phyloP scores from a whole-genome alignment of 306 rosid species.

The Cucumis melo region DNA sequence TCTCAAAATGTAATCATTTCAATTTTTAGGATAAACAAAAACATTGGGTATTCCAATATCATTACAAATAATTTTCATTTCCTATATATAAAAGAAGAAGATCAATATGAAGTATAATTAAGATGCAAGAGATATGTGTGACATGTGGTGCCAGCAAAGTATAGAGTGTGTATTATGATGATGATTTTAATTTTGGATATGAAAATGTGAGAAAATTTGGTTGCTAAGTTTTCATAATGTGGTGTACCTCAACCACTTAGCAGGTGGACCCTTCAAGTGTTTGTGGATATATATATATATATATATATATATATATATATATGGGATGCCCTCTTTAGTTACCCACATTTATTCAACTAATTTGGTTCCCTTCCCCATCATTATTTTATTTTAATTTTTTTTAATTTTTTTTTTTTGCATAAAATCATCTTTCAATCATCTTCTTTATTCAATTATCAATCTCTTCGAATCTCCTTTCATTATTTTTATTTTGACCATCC shows the following conservation, averaged over 20 bases:
- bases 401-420: too few relatives aligned
- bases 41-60: neutral
- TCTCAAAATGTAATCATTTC: neutral
- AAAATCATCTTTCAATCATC: neutral
- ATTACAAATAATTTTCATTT: neutral
- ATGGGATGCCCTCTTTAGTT: neutral
- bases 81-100: too few relatives aligned
- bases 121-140: neutral
- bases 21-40: neutral
- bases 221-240: conserved; percentile 29
- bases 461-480: neutral
- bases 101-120: neutral
- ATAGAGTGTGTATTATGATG: neutral
- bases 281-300: neutral
- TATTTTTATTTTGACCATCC: too few relatives aligned
- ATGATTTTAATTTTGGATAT: conserved; percentile 6
- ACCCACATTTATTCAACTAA: neutral
- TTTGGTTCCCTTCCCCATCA: neutral
- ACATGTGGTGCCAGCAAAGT: conserved; percentile 7
- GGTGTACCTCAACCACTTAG: conserved; percentile 33
- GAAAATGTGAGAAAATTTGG: conserved; percentile 12
- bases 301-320: too few relatives aligned
- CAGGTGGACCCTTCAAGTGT: conserved; percentile 16
- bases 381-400: neutral
- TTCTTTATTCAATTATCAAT: neutral